A percentile compares a stretch with the other conserved stretches of the same genome.
Evolutionary conservation across 192 early-diverging fungal species (phyloP).

Genomic region (Gonapodya sp.): DNA sequence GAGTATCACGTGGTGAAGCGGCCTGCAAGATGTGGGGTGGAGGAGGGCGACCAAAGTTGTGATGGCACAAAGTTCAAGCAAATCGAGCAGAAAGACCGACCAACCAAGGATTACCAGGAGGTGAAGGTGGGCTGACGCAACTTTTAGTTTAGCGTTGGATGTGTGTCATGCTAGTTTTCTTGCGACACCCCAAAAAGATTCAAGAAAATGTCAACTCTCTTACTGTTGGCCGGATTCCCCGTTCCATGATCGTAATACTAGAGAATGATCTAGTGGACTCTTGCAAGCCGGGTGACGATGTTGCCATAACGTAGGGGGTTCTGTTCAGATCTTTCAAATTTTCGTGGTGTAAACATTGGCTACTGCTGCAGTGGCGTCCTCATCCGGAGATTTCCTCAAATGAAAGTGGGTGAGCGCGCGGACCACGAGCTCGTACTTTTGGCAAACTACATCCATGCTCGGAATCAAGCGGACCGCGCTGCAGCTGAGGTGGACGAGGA

Average conservation of each 20-base stretch:
- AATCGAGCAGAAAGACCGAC: constrained; percentile 32
- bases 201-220: background rate
- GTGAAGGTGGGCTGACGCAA: constrained; percentile 68
- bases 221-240: constrained; percentile 21
- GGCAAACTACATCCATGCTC: constrained; percentile 53
- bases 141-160: constrained; percentile 49
- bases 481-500: constrained; percentile 41
- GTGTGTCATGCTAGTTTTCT: constrained; percentile 14
- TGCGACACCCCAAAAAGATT: background rate
- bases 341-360: too few relatives aligned
- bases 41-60: constrained; percentile 26
- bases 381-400: constrained; percentile 45
- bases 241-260: constrained; percentile 44
- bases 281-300: constrained; percentile 50
- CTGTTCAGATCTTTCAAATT: background rate
- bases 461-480: constrained; percentile 39
- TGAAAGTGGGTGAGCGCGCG: constrained; percentile 36
- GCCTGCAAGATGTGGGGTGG: constrained; percentile 41
- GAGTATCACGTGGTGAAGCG: constrained; percentile 47
- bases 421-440: constrained; percentile 51
- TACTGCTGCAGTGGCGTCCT: constrained; percentile 38
- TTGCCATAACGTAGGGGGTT: constrained; percentile 37
- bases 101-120: constrained; percentile 60
- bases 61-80: constrained; percentile 39
- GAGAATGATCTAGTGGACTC: constrained; percentile 49